Base-by-base conservation (phyloP, 768 basidiomycete genomes). In the Lactarius trivialis region DNA sequence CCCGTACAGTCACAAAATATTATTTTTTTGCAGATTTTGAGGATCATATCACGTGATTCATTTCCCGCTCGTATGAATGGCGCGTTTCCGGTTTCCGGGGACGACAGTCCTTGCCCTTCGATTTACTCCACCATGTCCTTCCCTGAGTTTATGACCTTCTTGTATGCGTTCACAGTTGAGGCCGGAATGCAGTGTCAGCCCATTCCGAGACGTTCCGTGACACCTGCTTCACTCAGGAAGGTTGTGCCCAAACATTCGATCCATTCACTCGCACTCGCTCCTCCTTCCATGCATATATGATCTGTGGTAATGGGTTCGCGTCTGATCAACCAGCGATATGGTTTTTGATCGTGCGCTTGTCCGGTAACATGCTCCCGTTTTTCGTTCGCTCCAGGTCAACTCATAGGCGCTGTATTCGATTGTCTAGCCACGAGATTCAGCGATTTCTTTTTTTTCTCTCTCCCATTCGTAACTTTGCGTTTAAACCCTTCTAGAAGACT, bases 21-120 rank as follows among this genome's bases (percentile, higher is more conserved):
- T 19, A 17, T 48, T 12, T 24, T 48, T 48, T 57, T 33, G 30
- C n/a, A 26, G 33, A 5, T n/a, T 56, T 45, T 8, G 24, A 34
- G 32, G 37, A 2, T 52, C 55, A 8, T n/a, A 26, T 62, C 61
- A 62, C 61, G 61, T 62, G 61, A 1, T 14, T 41, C 39, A 53
- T 32, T 36, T 33, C 33, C 34, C 19, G 11, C 28, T 49, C 8
- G 28, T 30, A 14, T 15, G 49, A 26, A 17, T 51, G 15, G 50
- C 28, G 7, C 28, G 17, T 19, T 32, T 32, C 32, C 39, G 21
- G 17, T 19, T 32, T 32, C 32, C 39, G 21, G 49, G 30, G 57
- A 63, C 7, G 1, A 24, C 19, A 0, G 51, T 63, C 33, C 57
- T 63, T 55, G 34, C n/a, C 43, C 26, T 50, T 21, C 8, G 43